Evolutionary conservation across 305 asterid species (phyloP), one percentile per base, ranked within the genome.

Genomic region (Rubia occidens): DNA sequence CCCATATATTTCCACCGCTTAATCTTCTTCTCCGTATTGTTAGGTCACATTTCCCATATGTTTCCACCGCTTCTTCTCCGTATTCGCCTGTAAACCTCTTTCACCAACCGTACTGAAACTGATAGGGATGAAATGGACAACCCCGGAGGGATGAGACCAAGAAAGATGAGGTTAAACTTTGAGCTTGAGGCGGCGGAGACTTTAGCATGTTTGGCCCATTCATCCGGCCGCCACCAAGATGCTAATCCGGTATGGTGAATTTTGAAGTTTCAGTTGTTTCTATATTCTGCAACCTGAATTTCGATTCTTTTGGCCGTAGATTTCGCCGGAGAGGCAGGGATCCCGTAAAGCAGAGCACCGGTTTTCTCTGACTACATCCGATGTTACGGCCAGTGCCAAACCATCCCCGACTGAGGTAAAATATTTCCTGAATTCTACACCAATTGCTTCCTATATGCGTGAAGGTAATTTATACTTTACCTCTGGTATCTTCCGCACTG

Each of bases 371-470:
- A 24, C 62, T 0, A 9, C 62, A 55, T 8, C 74, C 24, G 44
- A 81, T 51, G 62, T 45, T 35, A 81, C 62, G 60, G 75, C 77
- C 39, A 86, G 74, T 70, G 73, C 75, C 2, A 79, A 78, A 75
- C 82, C 67, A 59, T 73, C 71, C 68, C 74, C 78, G 72, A 76
- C 82, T 0, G 85, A 87, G 93, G 96, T 85, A n/a, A n/a, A 53
- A 4, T 5, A 1, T n/a, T 53, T n/a, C 58, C 58, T 17, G 58
- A 53, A 6, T 17, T 51, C 21, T 17, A 51, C 11, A 0, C 56
- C 56, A 17, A 1, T 53, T 53, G 1, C 7, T n/a, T 8, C 21
- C n/a, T 49, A 32, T 32, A 32, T 32, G 35, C 3, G 4, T 32
- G 35, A 2, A 32, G 35, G 35, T 32, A 32, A 32, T 32, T 32